These are phyloP conservation scores for Pyrenochaeta sp. DNA, from an alignment of 2,329 filamentous ascomycete genomes.

Conservation along the genomic window DNA sequence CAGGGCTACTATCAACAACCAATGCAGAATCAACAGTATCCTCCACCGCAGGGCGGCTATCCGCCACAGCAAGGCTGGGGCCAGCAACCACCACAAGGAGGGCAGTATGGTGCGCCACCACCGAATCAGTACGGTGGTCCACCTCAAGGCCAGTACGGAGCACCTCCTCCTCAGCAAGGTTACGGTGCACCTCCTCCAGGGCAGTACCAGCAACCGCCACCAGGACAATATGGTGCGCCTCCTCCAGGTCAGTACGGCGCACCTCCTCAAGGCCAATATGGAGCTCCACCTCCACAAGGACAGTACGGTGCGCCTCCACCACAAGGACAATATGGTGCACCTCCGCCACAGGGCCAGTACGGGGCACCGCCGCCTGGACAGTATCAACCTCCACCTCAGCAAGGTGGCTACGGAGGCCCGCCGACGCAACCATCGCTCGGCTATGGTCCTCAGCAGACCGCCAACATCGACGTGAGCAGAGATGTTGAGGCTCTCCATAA, in stretches of 20 bases:
- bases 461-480: slow-evolving; percentile 67
- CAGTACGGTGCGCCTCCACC: slow-evolving; percentile 23
- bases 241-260: slow-evolving; percentile 29
- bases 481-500: slow-evolving; percentile 77
- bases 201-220: slow-evolving; percentile 41
- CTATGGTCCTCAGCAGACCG: slow-evolving; percentile 72
- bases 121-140: slow-evolving; percentile 37
- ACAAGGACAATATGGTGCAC: slow-evolving; percentile 40
- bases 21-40: slow-evolving; percentile 43
- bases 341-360: slow-evolving; percentile 31
- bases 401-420: slow-evolving; percentile 49
- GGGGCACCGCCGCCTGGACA: slow-evolving; percentile 28
- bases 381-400: slow-evolving; percentile 20
- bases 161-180: slow-evolving; percentile 30
- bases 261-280: slow-evolving; percentile 34
- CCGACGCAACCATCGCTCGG: slow-evolving; percentile 67
- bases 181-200: slow-evolving; percentile 42
- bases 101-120: slow-evolving; percentile 49
- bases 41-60: slow-evolving; percentile 35
- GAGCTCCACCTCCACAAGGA: slow-evolving; percentile 22
- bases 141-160: slow-evolving; percentile 27
- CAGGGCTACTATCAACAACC: slow-evolving; percentile 40
- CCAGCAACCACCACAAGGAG: slow-evolving; percentile 25
- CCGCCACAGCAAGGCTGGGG: slow-evolving; percentile 42
- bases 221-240: slow-evolving; percentile 33